Base-by-base conservation (phyloP, 2,329 filamentous ascomycete genomes). In the Claviceps monticola region DNA sequence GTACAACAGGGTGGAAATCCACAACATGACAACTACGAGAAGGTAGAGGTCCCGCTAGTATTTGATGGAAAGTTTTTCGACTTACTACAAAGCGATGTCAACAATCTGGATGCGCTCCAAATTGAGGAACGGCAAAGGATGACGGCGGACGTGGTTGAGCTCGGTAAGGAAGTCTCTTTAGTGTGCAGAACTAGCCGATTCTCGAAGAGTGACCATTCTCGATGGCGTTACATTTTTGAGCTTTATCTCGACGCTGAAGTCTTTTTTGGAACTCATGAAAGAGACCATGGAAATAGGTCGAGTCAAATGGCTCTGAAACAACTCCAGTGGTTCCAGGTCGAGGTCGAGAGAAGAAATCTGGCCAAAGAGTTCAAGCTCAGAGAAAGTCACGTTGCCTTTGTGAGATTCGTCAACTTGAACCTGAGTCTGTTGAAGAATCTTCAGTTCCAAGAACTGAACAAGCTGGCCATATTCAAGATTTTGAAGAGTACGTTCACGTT, bases 371-470 rank as follows among this genome's bases (percentile, higher is more conserved):
- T 91, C 67, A 86, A 82, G 64, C 74, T 85, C 47, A 71, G 76
- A 23, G 75, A 82, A 50, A 89, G 86, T 57, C 71, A 73, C 21
- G 62, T 71, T 8, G 83, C 87, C 1, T 78, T 89, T 48, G 70
- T 76, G 50, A 75, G 75, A 23, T 95, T 94, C 60, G 68, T 91
- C 55, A 70, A 75, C 47, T 74, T 94, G 59, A 95, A 95, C 62
- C 71, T 79, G 23, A 76, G 79, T 50, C 74, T 95, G n/a, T 73
- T 94, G n/a, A 83, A 83, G 55, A 84, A 85, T 49, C 74, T 95
- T 56, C 82, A 83, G 54, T 95, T 94, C 59, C 86, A 90, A 60
- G 88, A 93, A 62, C 82, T 94, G 57, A 94, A 95, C 60, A 79
- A 80, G 57, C 77, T 77, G 34, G 88, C 88, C 1, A 80, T 93